phyloP scores from a whole-genome alignment of 768 basidiomycete species.

The Mycena chlorophos region DNA sequence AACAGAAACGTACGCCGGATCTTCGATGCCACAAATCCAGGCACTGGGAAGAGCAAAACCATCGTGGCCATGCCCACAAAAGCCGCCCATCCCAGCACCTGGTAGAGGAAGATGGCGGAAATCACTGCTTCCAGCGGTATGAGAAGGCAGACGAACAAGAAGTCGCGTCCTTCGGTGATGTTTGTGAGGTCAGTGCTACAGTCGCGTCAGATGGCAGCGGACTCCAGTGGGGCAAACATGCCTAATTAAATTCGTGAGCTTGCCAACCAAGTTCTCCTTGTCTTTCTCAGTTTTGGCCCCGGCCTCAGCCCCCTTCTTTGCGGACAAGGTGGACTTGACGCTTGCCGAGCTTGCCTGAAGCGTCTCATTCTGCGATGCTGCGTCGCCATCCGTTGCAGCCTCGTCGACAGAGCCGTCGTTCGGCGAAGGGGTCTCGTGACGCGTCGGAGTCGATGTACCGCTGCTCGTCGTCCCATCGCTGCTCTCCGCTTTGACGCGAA shows the following conservation, averaged over 20 bases:
- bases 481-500: conserved; percentile 55
- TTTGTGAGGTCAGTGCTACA: conserved; percentile 56
- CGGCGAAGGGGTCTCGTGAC: conserved; percentile 7
- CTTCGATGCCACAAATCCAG: conserved; percentile 53
- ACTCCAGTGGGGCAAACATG: conserved; percentile 12
- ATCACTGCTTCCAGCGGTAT: conserved; percentile 34
- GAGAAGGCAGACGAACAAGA: conserved; percentile 22
- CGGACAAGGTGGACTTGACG: conserved; percentile 19
- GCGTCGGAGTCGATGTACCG: conserved; percentile 13
- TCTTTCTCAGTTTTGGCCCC: conserved; percentile 11
- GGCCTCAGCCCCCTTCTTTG: conserved; percentile 11
- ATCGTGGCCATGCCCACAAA: conserved; percentile 58
- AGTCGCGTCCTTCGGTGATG: conserved; percentile 39
- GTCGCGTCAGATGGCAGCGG: conserved; percentile 63
- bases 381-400: conserved; percentile 8
- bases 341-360: conserved; percentile 19
- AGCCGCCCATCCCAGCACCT: conserved; percentile 54
- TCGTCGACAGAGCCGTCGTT: conserved; percentile 20
- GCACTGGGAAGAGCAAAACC: conserved; percentile 55
- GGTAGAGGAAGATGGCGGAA: conserved; percentile 44
- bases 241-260: no score
- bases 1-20: no score
- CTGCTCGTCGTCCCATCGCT: conserved; percentile 14
- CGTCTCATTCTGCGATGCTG: conserved; percentile 15
- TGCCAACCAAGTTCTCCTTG: conserved; percentile 59